phyloP scores from a whole-genome alignment of 2,329 filamentous ascomycete species.

The Ceratocystis ficicola region DNA sequence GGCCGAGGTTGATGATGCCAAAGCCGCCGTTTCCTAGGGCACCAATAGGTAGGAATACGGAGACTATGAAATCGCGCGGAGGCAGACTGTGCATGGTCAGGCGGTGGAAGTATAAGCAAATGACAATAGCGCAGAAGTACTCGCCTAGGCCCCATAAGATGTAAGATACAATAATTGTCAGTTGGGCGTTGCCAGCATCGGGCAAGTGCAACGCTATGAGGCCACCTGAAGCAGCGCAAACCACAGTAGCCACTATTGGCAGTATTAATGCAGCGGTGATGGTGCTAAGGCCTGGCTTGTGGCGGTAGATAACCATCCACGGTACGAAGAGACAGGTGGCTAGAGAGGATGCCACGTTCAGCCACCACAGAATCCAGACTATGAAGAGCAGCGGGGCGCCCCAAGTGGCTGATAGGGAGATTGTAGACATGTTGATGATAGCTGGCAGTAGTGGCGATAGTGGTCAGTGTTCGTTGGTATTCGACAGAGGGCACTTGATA shows the following conservation, averaged over 20 bases:
- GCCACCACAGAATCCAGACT: slow-evolving; percentile 48
- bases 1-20: slow-evolving; percentile 41
- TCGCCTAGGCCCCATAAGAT: slow-evolving; percentile 55
- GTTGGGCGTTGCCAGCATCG: slow-evolving; percentile 43
- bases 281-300: slow-evolving; percentile 38
- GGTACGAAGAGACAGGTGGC: slow-evolving; percentile 43
- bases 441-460: slow-evolving; percentile 30
- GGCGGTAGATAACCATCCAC: slow-evolving; percentile 42
- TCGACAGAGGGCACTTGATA: not conserved
- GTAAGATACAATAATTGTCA: slow-evolving; percentile 53
- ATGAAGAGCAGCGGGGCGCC: slow-evolving; percentile 42
- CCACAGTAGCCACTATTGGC: slow-evolving; percentile 55
- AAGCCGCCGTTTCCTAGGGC: slow-evolving; percentile 57
- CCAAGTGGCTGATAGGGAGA: slow-evolving; percentile 50
- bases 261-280: slow-evolving; percentile 56
- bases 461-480: not conserved
- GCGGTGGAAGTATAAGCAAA: slow-evolving; percentile 60
- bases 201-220: slow-evolving; percentile 49
- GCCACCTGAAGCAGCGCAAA: slow-evolving; percentile 53
- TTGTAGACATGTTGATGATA: slow-evolving; percentile 50
- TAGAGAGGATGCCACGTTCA: slow-evolving; percentile 42
- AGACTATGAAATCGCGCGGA: slow-evolving; percentile 54
- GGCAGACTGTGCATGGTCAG: slow-evolving; percentile 55
- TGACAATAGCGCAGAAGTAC: slow-evolving; percentile 46
- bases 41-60: slow-evolving; percentile 54